Conservation (phyloP, 2,329 filamentous ascomycete genomes). For the Xylariales sp. region DNA sequence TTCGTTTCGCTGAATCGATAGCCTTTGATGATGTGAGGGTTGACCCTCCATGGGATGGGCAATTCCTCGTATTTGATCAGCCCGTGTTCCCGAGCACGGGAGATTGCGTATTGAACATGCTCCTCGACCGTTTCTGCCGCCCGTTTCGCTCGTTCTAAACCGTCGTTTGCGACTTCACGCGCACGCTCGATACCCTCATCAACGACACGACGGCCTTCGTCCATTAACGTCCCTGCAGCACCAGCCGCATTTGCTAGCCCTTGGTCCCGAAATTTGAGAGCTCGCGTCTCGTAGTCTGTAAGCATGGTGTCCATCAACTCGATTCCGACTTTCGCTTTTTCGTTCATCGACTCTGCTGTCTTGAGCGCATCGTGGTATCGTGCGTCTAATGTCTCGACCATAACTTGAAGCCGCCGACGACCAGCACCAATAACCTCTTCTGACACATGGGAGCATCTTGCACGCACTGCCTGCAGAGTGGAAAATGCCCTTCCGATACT, state of each 20-base stretch:
- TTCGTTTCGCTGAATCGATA: constrained; percentile 95
- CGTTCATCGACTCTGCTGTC: constrained; percentile 80
- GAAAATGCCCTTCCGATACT: constrained; percentile 80
- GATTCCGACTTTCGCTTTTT: constrained; percentile 85
- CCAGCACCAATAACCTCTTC: constrained; percentile 87
- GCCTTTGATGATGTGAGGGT: constrained; percentile 85
- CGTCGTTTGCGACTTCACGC: constrained; percentile 72
- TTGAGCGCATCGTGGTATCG: constrained; percentile 82
- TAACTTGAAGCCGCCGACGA: constrained; percentile 74
- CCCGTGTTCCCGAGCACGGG: constrained; percentile 70
- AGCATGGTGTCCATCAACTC: constrained; percentile 82
- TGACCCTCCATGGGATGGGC: constrained; percentile 87
- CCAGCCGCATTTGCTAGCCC: constrained; percentile 64
- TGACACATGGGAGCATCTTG: constrained; percentile 83
- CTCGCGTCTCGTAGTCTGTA: constrained; percentile 76
- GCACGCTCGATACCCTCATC: constrained; percentile 75
- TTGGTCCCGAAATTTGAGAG: constrained; percentile 73
- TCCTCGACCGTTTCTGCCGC: constrained; percentile 80
- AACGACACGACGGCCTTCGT: constrained; percentile 72
- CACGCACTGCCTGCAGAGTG: constrained; percentile 80
- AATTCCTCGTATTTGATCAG: constrained; percentile 87
- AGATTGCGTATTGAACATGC: constrained; percentile 74
- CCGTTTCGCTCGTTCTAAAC: constrained; percentile 74
- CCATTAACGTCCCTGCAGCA: constrained; percentile 68
- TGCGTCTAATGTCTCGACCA: constrained; percentile 87